Conservation (phyloP, 257 asterid species). For the Nyctanthes arbortristis region DNA sequence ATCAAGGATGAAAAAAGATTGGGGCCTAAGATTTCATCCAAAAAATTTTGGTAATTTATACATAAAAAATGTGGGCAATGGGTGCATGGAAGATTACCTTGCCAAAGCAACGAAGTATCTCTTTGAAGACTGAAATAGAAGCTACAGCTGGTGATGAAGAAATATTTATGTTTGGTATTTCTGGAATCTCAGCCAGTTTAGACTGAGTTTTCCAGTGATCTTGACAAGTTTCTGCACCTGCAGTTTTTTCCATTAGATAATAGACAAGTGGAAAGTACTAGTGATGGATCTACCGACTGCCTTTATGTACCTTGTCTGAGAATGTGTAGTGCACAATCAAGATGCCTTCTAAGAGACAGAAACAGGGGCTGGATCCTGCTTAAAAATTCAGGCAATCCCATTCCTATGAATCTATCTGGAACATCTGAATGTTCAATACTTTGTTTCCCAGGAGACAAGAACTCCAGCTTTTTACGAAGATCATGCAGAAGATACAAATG, state of each 20-base stretch:
- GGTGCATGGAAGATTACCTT: constrained; percentile 54
- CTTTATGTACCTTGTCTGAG: constrained; percentile 59
- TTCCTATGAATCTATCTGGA: constrained; percentile 44
- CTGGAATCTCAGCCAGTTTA: constrained; percentile 60
- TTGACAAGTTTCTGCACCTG: constrained; percentile 67
- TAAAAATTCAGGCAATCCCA: constrained; percentile 45
- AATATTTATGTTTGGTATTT: constrained; percentile 36
- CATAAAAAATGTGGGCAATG: constrained; percentile 10
- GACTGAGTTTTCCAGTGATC: constrained; percentile 78
- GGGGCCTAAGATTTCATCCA: neutral
- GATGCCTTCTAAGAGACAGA: constrained; percentile 57
- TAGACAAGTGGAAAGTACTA: constrained; percentile 19
- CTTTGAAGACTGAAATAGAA: constrained; percentile 52
- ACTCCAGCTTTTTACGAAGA: constrained; percentile 71
- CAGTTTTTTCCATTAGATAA: constrained; percentile 35
- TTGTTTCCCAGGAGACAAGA: constrained; percentile 56
- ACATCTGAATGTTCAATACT: constrained; percentile 32
- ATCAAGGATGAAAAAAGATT: neutral
- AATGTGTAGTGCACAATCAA: constrained; percentile 53
- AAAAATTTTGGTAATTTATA: constrained; percentile 5
- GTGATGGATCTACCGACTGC: constrained; percentile 21
- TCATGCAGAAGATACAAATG: constrained; percentile 76
- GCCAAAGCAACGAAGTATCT: constrained; percentile 78
- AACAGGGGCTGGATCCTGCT: constrained; percentile 52
- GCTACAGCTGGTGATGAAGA: constrained; percentile 49